A percentile compares a stretch with the other conserved stretches of the same genome.
Evolutionary conservation across 495 filamentous ascomycete species (phyloP).

Genomic region (Penicillium subrubescens): DNA sequence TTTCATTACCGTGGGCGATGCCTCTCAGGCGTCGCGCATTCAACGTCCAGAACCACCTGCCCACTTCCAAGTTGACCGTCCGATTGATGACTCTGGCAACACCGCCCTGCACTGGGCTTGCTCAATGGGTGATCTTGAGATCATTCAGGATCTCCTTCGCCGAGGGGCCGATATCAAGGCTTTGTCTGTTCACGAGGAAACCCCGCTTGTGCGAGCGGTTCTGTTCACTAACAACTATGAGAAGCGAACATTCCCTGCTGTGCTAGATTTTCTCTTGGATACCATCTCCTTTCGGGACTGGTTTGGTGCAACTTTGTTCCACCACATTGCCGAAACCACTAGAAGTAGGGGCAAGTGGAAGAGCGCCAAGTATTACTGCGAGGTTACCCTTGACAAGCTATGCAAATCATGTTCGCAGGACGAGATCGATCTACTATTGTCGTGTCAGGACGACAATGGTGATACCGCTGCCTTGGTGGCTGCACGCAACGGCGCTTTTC

Average conservation of each 20-base stretch:
- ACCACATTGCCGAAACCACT: conserved; percentile 87
- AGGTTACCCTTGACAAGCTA: conserved; percentile 84
- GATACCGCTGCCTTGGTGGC: conserved; percentile 90
- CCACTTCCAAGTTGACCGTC: conserved; percentile 82
- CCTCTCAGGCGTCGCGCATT: conserved; percentile 56
- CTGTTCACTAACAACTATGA: conserved; percentile 96
- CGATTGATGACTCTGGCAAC: conserved; percentile 86
- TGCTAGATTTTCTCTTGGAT: conserved; percentile 76
- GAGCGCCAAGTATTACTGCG: conserved; percentile 88
- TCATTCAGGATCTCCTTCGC: conserved; percentile 79
- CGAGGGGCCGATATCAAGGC: conserved; percentile 68
- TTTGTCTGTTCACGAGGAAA: conserved; percentile 80
- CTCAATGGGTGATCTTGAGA: conserved; percentile 94
- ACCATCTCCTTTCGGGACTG: conserved; percentile 76
- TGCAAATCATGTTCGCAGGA: conserved; percentile 64
- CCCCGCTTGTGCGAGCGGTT: conserved; percentile 90
- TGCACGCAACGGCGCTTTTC: conserved; percentile 63
- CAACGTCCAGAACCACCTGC: conserved; percentile 76
- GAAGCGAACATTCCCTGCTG: conserved; percentile 76
- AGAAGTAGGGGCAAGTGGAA: conserved; percentile 75
- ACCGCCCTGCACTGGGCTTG: conserved; percentile 95
- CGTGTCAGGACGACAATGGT: conserved; percentile 77
- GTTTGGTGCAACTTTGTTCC: conserved; percentile 81
- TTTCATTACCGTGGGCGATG: conserved; percentile 79
- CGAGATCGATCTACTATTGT: conserved; percentile 68